Percentiles rank a stretch among this genome's conserved stretches.
Evolutionary conservation across 169 alveolate genomes (phyloP).

Genomic region (Cryptosporidium xiaoi): DNA sequence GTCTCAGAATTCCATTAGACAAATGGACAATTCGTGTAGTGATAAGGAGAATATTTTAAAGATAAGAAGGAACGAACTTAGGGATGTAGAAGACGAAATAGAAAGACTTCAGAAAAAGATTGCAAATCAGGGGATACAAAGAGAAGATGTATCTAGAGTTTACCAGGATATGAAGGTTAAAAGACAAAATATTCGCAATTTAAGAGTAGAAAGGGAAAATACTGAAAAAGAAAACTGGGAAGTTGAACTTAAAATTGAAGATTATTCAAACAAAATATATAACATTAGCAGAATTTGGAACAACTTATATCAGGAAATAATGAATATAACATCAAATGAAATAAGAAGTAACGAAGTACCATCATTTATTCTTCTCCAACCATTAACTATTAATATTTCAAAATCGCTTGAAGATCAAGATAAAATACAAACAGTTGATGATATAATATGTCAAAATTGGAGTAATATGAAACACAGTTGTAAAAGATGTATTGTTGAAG

Average conservation of each 20-base stretch:
- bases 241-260: constrained; percentile 53
- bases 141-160: constrained; percentile 74
- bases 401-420: constrained; percentile 16
- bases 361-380: constrained; percentile 29
- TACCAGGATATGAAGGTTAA: constrained; percentile 72
- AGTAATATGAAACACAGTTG: constrained; percentile 72
- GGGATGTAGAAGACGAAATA: constrained; percentile 60
- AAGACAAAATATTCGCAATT: constrained; percentile 51
- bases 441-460: constrained; percentile 65
- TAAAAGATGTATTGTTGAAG: constrained; percentile 67
- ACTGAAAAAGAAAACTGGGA: constrained; percentile 72
- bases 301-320: constrained; percentile 45
- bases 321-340: constrained; percentile 51
- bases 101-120: constrained; percentile 64
- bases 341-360: constrained; percentile 36
- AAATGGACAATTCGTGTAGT: constrained; percentile 55
- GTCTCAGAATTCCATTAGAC: constrained; percentile 47
- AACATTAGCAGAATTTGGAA: constrained; percentile 55
- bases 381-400: constrained; percentile 26
- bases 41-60: constrained; percentile 43
- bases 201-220: constrained; percentile 55
- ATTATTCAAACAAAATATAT: constrained; percentile 36
- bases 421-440: constrained; percentile 24
- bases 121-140: constrained; percentile 62
- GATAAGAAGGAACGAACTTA: constrained; percentile 38